Evolutionary conservation across 345 rosid species (phyloP), one percentile per base, ranked within the genome.

Genomic region (Acer negundo): DNA sequence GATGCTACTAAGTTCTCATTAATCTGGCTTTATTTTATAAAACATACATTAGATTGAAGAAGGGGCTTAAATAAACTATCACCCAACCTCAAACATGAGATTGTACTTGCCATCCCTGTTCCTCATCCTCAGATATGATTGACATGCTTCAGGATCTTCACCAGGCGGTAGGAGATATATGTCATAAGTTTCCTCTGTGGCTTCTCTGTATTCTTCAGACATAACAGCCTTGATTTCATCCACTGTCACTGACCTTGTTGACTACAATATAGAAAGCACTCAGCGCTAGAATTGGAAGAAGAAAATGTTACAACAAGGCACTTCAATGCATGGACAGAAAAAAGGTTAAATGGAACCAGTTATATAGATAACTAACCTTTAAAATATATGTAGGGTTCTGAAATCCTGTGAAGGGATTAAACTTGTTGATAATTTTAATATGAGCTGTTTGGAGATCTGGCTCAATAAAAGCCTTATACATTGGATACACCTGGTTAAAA

Each of bases 81-180:
- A 78, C 77, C 87, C 73, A 80, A 96, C 99, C 99, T 92, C 99
- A 62, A 96, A 96, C 99, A 96, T 96, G 80, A 94, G 97, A 90
- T 87, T 94, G 85, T 96, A 96, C 78, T 96, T 94, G 38, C 99
- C 99, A 87, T 96, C 99, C 69, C 97, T 90, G 83, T 96, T 96
- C 86, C 99, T 91, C 99, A 92, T 94, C 90, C 99, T 90, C 81
- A 96, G 86, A 82, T 96, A 94, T 7, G 99, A 96, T 80, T 96
- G 99, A 66, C 99, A 96, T 47, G 99, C 99, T 87, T 96, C 99
- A 72, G 99, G 99, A 86, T 96, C 98, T 90, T 96, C 99, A 62
- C 97, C 98, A 6, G 99, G 99, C 58, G 99, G 99, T 72, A 96
- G 89, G 81, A 96, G 95, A 90, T 94, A 96, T 77, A 94, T 96